Evolutionary conservation across 1,139 yeast genomes (phyloP).

Genomic region (Wickerhamomyces sp.): DNA sequence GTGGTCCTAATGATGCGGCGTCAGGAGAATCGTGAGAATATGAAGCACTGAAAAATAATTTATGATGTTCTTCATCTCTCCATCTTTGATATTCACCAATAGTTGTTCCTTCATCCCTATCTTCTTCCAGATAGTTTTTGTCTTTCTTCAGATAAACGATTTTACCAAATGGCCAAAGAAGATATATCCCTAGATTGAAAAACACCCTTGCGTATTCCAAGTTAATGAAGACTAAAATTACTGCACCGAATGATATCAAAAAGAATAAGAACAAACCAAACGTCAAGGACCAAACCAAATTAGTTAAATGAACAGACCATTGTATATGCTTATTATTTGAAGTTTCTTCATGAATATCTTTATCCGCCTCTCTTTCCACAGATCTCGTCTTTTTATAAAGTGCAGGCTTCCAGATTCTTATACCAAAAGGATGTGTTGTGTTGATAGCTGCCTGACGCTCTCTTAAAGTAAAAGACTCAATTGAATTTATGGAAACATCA

Average conservation of each 20-base stretch:
- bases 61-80: conserved; percentile 64
- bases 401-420: conserved; percentile 98
- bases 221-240: conserved; percentile 38
- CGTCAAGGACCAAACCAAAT: conserved; percentile 68
- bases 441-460: conserved; percentile 96
- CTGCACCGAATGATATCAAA: conserved; percentile 45
- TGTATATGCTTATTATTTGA: conserved; percentile 37
- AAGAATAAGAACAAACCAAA: conserved; percentile 61
- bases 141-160: conserved; percentile 77
- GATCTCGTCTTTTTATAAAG: conserved; percentile 88
- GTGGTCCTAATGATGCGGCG: neutral
- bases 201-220: conserved; percentile 57
- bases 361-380: conserved; percentile 87
- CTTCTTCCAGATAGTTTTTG: conserved; percentile 79
- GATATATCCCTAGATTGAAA: conserved; percentile 61
- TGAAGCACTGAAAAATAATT: conserved; percentile 32
- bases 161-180: conserved; percentile 85
- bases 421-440: conserved; percentile 96
- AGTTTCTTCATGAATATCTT: conserved; percentile 81
- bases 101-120: conserved; percentile 83
- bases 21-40: conserved; percentile 13
- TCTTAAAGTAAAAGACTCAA: conserved; percentile 82
- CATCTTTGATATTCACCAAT: conserved; percentile 83
- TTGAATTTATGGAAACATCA: conserved; percentile 44
- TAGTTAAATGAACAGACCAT: conserved; percentile 66